Evolutionary conservation across 305 asterid genomes (phyloP), one percentile per base, ranked within the genome.

Genomic region (Solanum hybrid): DNA sequence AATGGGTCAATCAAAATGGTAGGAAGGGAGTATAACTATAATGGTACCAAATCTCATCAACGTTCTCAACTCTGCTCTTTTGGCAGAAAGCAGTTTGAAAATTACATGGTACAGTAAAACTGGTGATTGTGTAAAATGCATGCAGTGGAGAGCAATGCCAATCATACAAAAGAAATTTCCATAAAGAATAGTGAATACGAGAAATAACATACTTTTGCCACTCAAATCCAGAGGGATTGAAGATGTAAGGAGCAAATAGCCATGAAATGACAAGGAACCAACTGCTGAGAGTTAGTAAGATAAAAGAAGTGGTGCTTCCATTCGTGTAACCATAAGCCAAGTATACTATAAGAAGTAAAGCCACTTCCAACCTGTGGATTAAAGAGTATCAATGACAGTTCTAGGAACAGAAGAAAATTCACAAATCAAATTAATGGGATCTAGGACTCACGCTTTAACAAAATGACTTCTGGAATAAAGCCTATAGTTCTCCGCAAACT

Each of bases 211-310:
- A 97, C 99, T 98, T 98, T 90, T 98, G 99, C 99, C 99, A 98
- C 89, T 97, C 99, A 89, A 97, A 97, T 88, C 99, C 99, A 87
- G 99, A 97, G 79, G 99, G 99, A 91, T 98, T 98, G 94, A 98
- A 98, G 89, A 98, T 94, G 88, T 97, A 98, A 22, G 99, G 99
- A 40, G 99, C 99, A 87, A 96, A 98, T 89, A 98, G 98, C 99
- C 99, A 98, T 75, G 99, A 98, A 90, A 98, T 93, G 87, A 98
- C 99, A 90, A 98, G 97, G 92, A 98, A 95, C 99, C 99, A 98
- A 92, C 99, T 98, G 95, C 99, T 97, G 80, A 97, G 80, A 90
- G 98, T 98, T 89, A 97, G 51, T 56, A 98, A 94, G 91, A 98
- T 37, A 93, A 89, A 96, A 72, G 99, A 92, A 90, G 93, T 91